Evolutionary conservation across 345 rosid genomes (phyloP).

Genomic region (Raphanus raphanistrum): DNA sequence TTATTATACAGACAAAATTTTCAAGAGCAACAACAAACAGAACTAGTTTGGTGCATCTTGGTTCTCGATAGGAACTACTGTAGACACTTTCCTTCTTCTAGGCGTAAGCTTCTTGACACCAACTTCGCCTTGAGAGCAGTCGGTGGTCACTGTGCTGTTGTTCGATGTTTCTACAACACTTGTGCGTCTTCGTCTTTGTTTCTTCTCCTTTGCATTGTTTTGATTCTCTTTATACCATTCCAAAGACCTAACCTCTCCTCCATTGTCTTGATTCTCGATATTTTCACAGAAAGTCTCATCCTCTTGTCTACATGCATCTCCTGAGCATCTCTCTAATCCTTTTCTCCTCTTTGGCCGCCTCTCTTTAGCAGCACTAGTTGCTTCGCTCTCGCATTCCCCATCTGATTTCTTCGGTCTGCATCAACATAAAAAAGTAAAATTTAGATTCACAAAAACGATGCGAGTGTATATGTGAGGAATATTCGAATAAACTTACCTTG

Average conservation of each 20-base stretch:
- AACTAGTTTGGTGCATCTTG: constrained; percentile 24
- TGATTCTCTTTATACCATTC: constrained; percentile 1
- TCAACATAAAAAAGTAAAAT: constrained; percentile 1
- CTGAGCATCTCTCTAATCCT: constrained; percentile 6
- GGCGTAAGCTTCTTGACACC: constrained; percentile 32
- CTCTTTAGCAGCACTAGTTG: constrained; percentile 24
- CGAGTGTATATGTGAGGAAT: not conserved
- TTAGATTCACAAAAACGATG: constrained; percentile 16
- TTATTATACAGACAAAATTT: constrained; percentile 18
- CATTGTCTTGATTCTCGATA: constrained; percentile 8
- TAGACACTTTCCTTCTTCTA: constrained; percentile 34
- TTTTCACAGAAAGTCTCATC: constrained; percentile 22
- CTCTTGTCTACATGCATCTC: constrained; percentile 19
- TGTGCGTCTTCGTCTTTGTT: constrained; percentile 2
- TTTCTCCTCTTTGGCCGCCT: constrained; percentile 33
- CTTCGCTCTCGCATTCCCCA: constrained; percentile 31
- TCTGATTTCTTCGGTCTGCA: constrained; percentile 39
- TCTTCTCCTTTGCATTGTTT: constrained; percentile 15
- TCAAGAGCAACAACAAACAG: constrained; percentile 19
- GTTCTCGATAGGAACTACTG: constrained; percentile 25
- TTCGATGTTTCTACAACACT: constrained; percentile 23
- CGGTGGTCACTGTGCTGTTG: constrained; percentile 8
- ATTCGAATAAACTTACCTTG: constrained; percentile 44
- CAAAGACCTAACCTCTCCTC: constrained; percentile 21
- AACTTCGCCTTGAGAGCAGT: constrained; percentile 13